Conservation (phyloP, 345 rosid genomes). For the Fremontodendron californicum region DNA sequence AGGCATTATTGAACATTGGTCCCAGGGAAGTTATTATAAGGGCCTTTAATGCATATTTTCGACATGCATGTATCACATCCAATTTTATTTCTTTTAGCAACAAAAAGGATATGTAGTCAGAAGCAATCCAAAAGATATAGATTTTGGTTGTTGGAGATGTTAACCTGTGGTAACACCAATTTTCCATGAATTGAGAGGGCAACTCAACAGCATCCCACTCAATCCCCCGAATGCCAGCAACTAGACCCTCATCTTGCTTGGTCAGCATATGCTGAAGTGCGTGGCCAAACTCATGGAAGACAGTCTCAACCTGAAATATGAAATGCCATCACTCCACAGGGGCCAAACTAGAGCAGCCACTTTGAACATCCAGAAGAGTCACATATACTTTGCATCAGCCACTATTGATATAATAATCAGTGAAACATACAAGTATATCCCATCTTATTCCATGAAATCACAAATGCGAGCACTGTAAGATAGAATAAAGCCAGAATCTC, state of each 20-base stretch:
- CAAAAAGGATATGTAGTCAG: not conserved
- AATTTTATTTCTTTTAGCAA: not conserved
- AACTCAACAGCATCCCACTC: slow-evolving; percentile 98
- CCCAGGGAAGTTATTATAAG: not conserved
- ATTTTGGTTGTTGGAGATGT: not conserved
- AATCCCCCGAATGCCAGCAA: slow-evolving; percentile 78
- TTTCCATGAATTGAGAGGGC: slow-evolving; percentile 97
- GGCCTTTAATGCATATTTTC: not conserved
- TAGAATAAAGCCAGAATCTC: not conserved
- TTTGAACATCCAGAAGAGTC: not conserved
- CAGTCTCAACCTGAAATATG: slow-evolving; percentile 74
- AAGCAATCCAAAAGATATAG: not conserved
- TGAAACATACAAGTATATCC: not conserved
- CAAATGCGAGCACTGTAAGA: not conserved
- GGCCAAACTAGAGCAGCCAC: not conserved
- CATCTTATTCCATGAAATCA: too few relatives aligned
- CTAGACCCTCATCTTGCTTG: slow-evolving; percentile 82
- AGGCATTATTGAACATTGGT: not conserved
- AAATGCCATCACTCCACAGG: not conserved
- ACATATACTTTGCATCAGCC: not conserved
- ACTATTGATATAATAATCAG: not conserved
- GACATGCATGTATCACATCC: not conserved
- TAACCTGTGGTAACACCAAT: slow-evolving; percentile 97
- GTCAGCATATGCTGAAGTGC: slow-evolving; percentile 98
- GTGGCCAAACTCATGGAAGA: slow-evolving; percentile 97